These are phyloP conservation scores for Tuber indicum DNA, from an alignment of 495 filamentous ascomycete species.

Conservation along the genomic window DNA sequence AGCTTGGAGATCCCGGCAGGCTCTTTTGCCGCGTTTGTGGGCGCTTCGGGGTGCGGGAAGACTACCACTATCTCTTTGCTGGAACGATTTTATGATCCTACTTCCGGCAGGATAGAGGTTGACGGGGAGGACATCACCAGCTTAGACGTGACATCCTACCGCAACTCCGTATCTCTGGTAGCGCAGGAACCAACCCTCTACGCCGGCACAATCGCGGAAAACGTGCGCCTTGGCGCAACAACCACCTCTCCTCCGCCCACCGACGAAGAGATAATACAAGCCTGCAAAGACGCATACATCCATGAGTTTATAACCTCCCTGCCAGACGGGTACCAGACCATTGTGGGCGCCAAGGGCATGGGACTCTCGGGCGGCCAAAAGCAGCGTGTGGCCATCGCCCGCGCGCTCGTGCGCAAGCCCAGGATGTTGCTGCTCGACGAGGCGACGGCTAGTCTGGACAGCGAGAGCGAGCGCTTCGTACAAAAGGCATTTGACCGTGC, in stretches of 20 bases:
- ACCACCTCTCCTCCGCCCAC: neutral
- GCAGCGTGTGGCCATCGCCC: constrained; percentile 67
- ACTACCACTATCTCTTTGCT: constrained; percentile 52
- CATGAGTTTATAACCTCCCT: constrained; percentile 57
- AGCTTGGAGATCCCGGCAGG: constrained; percentile 49
- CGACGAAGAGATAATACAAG: constrained; percentile 47
- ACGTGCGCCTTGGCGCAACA: constrained; percentile 50
- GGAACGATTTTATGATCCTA: constrained; percentile 57
- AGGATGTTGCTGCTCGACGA: constrained; percentile 69
- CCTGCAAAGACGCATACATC: constrained; percentile 56
- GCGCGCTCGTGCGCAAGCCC: constrained; percentile 67
- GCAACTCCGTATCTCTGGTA: constrained; percentile 54
- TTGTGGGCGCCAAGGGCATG: constrained; percentile 57
- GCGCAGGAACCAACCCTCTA: constrained; percentile 57
- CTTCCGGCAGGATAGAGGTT: constrained; percentile 50
- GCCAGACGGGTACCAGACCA: constrained; percentile 55
- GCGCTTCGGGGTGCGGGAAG: constrained; percentile 55
- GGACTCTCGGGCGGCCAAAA: constrained; percentile 70
- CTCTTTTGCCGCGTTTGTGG: constrained; percentile 51
- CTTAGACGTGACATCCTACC: constrained; percentile 49
- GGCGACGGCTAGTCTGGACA: constrained; percentile 69
- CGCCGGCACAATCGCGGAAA: constrained; percentile 55
- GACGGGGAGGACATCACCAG: constrained; percentile 49
- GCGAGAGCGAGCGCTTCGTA: constrained; percentile 63
- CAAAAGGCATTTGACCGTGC: constrained; percentile 62